phyloP scores from a whole-genome alignment of 306 rosid species.

The Cicer yamashitae region DNA sequence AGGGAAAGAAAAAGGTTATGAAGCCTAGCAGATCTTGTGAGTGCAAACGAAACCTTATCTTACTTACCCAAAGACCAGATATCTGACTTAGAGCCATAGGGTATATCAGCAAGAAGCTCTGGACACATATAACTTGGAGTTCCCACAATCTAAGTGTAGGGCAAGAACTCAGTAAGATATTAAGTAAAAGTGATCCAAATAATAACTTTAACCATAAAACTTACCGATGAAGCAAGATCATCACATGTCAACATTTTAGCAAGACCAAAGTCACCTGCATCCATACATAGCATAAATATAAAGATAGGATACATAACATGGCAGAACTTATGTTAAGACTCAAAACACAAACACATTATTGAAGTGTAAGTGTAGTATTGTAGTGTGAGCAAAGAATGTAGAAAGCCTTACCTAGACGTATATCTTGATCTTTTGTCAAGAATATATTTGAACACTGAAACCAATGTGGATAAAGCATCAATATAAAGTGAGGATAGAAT shows the following conservation, averaged over 20 bases:
- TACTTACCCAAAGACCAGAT: conserved; percentile 94
- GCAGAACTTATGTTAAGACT: not conserved
- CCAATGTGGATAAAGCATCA: conserved; percentile 29
- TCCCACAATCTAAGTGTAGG: conserved; percentile 76
- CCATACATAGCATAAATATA: conserved; percentile 31
- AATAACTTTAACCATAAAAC: conserved; percentile 38
- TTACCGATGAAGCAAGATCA: conserved; percentile 94
- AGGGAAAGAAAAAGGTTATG: conserved; percentile 20
- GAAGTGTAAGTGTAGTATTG: conserved; percentile 2
- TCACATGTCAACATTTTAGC: conserved; percentile 93
- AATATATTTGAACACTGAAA: conserved; percentile 97
- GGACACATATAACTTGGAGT: conserved; percentile 99
- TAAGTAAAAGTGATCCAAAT: conserved; percentile 15
- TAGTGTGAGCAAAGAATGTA: conserved; percentile 24
- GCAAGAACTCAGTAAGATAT: conserved; percentile 14
- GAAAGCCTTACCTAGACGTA: conserved; percentile 77
- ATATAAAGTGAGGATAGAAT: not conserved
- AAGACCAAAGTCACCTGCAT: conserved; percentile 93
- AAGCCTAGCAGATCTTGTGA: not conserved
- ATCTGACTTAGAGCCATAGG: conserved; percentile 97
- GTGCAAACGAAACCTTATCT: not conserved
- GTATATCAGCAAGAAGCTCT: conserved; percentile 98
- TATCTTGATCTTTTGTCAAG: conserved; percentile 91
- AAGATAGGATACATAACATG: conserved; percentile 18
- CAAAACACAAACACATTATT: not conserved